Base-by-base conservation (phyloP, 2,329 filamentous ascomycete genomes). In the Proliferodiscus dingleyae region DNA sequence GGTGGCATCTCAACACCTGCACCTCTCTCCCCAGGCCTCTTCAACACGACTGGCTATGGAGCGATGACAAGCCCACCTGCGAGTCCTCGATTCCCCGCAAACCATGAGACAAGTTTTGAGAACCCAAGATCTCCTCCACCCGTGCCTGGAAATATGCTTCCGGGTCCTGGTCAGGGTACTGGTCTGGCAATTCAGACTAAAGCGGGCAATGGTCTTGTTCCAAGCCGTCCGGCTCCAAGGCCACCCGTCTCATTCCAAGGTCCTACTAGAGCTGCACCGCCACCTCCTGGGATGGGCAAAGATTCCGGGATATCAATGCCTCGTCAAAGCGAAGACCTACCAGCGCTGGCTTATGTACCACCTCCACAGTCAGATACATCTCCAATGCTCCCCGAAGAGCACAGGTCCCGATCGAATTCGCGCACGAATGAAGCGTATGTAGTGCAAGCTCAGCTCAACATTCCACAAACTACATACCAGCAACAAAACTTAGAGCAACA, bases 71-170 rank as follows among this genome's bases (percentile, higher is more conserved):
- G 87, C 61, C 87, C 89, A 54, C 87, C 89, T 43, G 79, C 81
- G 54, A 93, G 88, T 68, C 88, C 89, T 50, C 81, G 88, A 64
- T 95, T 95, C 71, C 90, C 89, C 44, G 81, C 87, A 65, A 90
- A 91, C 68, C 81, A 88, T 70, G 84, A 89, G 75, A 87, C 88
- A 64, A 97, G 89, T 72, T 98, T 97, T 68, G 93, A 97, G 70
- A 97, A 98, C 63, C 93, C 93, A 39, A 81, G 93, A 62, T 87
- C 91, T 15, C 87, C 93, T 30, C 93, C 93, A 53, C 93, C 91
- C 9, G 87, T 96, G 50, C 90, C 91, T 64, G 47, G 69, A 66
- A 49, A 66, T 66, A 41, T 33, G 18, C 18, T 37, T 26, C 36
- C 19, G 18, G 46, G 37, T 24, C 32, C 42, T 16, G 23, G 67